phyloP scores from a whole-genome alignment of 2,329 filamentous ascomycete genomes.

The Scortechinia acanthostroma region DNA sequence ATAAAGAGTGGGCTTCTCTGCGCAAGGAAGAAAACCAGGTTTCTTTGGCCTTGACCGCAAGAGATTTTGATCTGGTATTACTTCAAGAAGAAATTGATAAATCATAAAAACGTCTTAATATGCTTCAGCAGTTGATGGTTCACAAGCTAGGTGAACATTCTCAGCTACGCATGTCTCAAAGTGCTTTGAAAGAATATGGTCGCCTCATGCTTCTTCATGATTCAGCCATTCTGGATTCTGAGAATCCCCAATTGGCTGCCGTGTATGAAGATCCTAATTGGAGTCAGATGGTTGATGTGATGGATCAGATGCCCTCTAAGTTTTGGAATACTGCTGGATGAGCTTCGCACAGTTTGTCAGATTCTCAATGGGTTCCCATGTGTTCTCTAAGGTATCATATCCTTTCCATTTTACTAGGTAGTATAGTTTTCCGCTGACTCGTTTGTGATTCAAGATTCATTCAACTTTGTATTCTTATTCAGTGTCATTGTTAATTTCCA shows the following conservation, averaged over 20 bases:
- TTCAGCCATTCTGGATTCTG: too few species aligned
- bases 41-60: not conserved
- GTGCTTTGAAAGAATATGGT: too few species aligned
- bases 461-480: not conserved
- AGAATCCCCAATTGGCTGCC: not conserved
- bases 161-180: not conserved
- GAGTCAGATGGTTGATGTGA: not conserved
- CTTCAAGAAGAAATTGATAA: not conserved
- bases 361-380: not conserved
- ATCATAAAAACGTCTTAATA: not conserved
- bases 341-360: not conserved
- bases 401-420: conserved; percentile 2
- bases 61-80: not conserved
- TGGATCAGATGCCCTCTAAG: too few species aligned
- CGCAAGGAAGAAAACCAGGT: not conserved
- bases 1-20: not conserved
- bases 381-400: conserved; percentile 1
- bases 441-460: not conserved
- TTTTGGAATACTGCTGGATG: not conserved
- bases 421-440: not conserved
- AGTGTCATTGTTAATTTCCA: not conserved
- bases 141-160: too few species aligned
- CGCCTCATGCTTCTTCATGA: not conserved
- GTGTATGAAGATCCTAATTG: not conserved
- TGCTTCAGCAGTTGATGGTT: too few species aligned